phyloP scores from a whole-genome alignment of 2,329 filamentous ascomycete genomes.

The Aspergillus sp. region DNA sequence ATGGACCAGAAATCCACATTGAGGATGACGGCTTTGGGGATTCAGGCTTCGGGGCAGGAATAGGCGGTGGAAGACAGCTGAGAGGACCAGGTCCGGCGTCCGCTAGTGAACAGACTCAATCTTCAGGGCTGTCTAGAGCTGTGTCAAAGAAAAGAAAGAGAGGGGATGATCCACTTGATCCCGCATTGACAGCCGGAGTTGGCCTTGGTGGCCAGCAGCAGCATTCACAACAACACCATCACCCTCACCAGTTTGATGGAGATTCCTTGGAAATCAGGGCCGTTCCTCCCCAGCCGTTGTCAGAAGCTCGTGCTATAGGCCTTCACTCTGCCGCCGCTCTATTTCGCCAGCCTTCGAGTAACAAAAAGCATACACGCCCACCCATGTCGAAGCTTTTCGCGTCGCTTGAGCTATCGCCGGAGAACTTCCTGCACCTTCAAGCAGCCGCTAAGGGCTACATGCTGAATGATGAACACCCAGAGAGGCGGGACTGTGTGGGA shows the following conservation, averaged over 20 bases:
- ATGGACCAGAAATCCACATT: conserved; percentile 34
- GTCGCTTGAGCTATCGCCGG: conserved; percentile 52
- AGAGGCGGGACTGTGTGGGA: conserved; percentile 54
- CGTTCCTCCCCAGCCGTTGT: conserved; percentile 32
- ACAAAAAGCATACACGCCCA: conserved; percentile 54
- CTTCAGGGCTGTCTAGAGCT: conserved; percentile 25
- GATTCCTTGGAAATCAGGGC: conserved; percentile 33
- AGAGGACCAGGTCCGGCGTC: conserved; percentile 17
- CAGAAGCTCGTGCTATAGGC: conserved; percentile 45
- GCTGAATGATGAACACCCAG: conserved; percentile 51
- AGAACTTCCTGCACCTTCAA: conserved; percentile 53
- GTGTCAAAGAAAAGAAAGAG: conserved; percentile 39
- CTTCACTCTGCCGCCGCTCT: conserved; percentile 52
- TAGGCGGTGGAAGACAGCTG: conserved; percentile 21
- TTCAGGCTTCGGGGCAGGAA: conserved; percentile 23
- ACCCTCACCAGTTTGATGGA: conserved; percentile 22
- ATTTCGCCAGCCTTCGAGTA: conserved; percentile 46
- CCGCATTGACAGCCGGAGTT: conserved; percentile 25
- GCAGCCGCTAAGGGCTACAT: conserved; percentile 54
- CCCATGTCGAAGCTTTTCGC: conserved; percentile 55
- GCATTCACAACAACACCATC: conserved; percentile 18
- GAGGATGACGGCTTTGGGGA: conserved; percentile 36
- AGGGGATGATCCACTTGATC: conserved; percentile 34
- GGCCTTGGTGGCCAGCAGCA: conserved; percentile 19
- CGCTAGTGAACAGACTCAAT: conserved; percentile 22